Conservation (phyloP, 2,329 filamentous ascomycete species). For the Trichoderma cornu-damae region DNA sequence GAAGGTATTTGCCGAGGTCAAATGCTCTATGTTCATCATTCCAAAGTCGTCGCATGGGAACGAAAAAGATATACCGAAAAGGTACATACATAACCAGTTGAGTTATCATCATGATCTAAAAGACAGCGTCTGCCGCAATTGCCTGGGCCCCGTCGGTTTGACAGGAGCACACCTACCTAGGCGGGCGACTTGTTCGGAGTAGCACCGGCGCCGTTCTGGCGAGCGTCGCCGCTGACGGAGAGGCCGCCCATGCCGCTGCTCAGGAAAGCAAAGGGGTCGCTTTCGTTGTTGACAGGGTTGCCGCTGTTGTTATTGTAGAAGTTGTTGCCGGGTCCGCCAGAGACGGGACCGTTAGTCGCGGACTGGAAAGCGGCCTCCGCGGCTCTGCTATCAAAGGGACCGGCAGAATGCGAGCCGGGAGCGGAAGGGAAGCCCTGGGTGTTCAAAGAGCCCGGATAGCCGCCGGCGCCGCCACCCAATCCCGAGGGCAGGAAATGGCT, state of each 20-base stretch:
- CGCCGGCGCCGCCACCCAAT: constrained; percentile 63
- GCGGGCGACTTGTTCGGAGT: constrained; percentile 57
- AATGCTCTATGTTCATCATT: constrained; percentile 43
- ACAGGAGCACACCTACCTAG: constrained; percentile 37
- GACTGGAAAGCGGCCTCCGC: constrained; percentile 93
- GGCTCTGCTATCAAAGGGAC: constrained; percentile 86
- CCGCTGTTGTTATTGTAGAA: constrained; percentile 43
- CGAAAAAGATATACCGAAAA: constrained; percentile 27
- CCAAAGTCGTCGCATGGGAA: constrained; percentile 34
- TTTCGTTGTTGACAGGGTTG: constrained; percentile 64
- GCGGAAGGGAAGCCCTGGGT: constrained; percentile 69
- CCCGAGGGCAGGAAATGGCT: constrained; percentile 89
- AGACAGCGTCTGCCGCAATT: constrained; percentile 28
- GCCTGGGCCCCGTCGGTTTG: constrained; percentile 20
- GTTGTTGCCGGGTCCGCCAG: constrained; percentile 61
- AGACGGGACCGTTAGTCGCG: constrained; percentile 73
- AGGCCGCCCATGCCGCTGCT: constrained; percentile 67
- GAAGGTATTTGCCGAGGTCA: constrained; percentile 42
- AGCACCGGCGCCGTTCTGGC: constrained; percentile 56
- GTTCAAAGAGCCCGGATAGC: constrained; percentile 73
- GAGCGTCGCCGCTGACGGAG: constrained; percentile 62
- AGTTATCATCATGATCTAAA: constrained; percentile 25
- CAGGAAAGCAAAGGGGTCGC: constrained; percentile 75
- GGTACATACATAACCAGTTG: constrained; percentile 22
- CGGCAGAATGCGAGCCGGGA: constrained; percentile 73